Evolutionary conservation across 192 early-diverging fungal genomes (phyloP), one percentile per base, ranked within the genome.

Genomic region (Podila clonocystis): DNA sequence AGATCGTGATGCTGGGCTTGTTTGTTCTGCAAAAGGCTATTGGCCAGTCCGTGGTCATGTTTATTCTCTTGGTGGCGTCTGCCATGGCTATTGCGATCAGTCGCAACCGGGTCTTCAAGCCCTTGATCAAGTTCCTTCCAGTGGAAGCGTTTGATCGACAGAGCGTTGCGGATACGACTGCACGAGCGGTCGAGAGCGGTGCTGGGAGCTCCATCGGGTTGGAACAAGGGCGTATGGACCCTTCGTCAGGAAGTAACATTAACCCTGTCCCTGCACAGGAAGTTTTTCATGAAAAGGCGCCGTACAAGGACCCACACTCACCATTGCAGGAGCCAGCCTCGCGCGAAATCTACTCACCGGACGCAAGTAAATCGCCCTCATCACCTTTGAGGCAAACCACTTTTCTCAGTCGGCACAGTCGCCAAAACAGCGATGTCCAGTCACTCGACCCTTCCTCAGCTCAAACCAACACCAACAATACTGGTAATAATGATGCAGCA

Each of bases 1-100:
- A 95, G 73, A 63, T 94, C 13, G 87, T 90, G 22, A 89, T 94
- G 82, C 70, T 94, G 65, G 88, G 91, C 7, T 67, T 95, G 41
- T 93, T 95, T 80, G 79, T 88, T 68, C 72, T 94, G 20, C 58
- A 77, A 33, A 70, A 70, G 34, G 85, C 92, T 15, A 28, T 68
- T 55, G 77, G 80, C 58, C 90, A 87, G 45, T 78, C 83, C 15
- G 68, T 83, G 4, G 67, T 88, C 33, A 86, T 85, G 80, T 75
- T 88, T 12, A 52, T 86, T 24, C 7, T 74, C 3, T 45, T 88
- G 4, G 63, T 88, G 2, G 50, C 58, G 5, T 75, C 70, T 6
- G 49, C 67, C 9, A 65, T 74, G 33, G 64, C 82, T 31, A 72
- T 88, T 59, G 9, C 22, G 9, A 67, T 82, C 34, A 78, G 73